phyloP scores from a whole-genome alignment of 164 flowering plant species.

The Chloranthus sessilifolius region DNA sequence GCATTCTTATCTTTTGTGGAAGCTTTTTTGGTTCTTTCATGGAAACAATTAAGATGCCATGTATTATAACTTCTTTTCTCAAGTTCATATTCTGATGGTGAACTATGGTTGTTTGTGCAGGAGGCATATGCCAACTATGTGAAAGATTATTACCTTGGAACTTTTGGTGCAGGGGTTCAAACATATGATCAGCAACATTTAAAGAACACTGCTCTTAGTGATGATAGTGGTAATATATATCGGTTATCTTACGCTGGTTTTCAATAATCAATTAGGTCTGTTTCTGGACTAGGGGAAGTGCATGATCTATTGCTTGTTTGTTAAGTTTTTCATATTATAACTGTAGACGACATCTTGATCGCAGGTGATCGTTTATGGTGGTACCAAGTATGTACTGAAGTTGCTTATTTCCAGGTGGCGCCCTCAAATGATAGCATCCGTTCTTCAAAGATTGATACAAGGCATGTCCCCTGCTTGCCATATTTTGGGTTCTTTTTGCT shows the following conservation, averaged over 20 bases:
- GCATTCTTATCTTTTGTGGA: too few relatives aligned
- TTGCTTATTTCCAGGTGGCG: conserved; percentile 96
- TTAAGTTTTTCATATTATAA: too few relatives aligned
- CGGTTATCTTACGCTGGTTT: background rate
- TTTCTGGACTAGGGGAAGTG: background rate
- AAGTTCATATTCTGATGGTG: background rate
- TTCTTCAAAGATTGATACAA: conserved; percentile 66
- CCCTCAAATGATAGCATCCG: conserved; percentile 88
- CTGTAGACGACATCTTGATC: background rate
- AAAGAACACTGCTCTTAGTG: conserved; percentile 43
- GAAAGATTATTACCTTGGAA: conserved; percentile 51
- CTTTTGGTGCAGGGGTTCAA: conserved; percentile 39
- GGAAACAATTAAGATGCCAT: too few relatives aligned
- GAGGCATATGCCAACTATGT: conserved; percentile 79
- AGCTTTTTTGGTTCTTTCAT: too few relatives aligned
- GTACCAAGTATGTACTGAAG: conserved; percentile 99
- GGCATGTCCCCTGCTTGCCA: conserved; percentile 35
- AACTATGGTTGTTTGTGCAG: conserved; percentile 34
- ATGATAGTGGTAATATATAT: conserved; percentile 22
- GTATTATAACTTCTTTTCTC: background rate
- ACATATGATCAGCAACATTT: conserved; percentile 61
- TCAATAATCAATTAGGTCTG: background rate
- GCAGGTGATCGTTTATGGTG: conserved; percentile 75
- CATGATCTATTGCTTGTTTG: too few relatives aligned
- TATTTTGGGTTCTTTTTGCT: background rate